Percentiles rank a stretch among this genome's conserved stretches.
Conservation (phyloP, 345 rosid genomes). For the Sonneratia caseolaris region DNA sequence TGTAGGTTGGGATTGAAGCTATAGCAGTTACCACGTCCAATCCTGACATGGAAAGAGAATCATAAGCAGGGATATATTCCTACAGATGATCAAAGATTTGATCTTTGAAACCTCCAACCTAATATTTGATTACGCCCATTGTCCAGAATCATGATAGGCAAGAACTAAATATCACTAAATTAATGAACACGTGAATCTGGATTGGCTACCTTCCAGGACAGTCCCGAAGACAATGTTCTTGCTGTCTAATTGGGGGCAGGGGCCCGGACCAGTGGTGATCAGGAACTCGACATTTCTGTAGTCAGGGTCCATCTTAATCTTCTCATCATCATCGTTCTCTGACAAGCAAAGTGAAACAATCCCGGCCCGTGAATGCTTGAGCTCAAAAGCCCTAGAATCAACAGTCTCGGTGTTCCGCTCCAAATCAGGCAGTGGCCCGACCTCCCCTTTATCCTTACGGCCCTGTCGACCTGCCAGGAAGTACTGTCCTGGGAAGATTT, state of each 20-base stretch:
- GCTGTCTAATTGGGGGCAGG: conserved; percentile 65
- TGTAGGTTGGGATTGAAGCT: conserved; percentile 66
- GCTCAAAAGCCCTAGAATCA: conserved; percentile 50
- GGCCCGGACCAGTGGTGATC: conserved; percentile 86
- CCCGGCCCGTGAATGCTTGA: conserved; percentile 54
- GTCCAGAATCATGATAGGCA: no score
- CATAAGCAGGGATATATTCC: not conserved
- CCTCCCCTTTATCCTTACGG: conserved; percentile 50
- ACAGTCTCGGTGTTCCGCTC: conserved; percentile 61
- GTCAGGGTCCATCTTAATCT: conserved; percentile 52
- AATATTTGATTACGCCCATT: not conserved
- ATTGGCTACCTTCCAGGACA: conserved; percentile 66
- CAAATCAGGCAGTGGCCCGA: conserved; percentile 27
- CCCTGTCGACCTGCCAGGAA: conserved; percentile 75
- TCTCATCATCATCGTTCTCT: conserved; percentile 82
- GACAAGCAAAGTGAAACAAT: conserved; percentile 67
- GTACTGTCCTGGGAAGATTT: conserved; percentile 69
- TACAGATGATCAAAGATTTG: not conserved
- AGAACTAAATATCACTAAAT: no score
- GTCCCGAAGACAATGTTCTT: conserved; percentile 86
- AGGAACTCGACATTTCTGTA: conserved; percentile 83
- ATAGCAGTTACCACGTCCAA: conserved; percentile 73
- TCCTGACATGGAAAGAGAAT: conserved; percentile 28
- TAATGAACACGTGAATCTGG: not conserved
- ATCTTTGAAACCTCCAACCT: not conserved